A percentile compares a stretch with the other conserved stretches of the same genome.
Evolutionary conservation across 306 rosid species (phyloP).

Genomic region (Cotoneaster glaucophyllus): DNA sequence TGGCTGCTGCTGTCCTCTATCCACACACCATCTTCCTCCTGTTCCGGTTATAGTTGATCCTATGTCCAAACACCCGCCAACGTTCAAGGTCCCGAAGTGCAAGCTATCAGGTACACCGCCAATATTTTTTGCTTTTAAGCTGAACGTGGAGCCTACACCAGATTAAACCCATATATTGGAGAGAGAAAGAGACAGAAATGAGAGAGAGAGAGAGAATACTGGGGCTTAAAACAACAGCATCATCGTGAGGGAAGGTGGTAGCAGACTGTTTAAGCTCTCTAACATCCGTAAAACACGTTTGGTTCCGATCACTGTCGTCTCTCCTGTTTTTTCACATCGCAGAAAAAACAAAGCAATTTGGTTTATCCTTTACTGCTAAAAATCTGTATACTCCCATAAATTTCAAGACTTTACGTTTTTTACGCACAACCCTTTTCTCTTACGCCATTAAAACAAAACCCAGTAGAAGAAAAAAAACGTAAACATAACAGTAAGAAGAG

Average conservation of each 20-base stretch:
- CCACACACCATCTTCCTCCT: constrained; percentile 34
- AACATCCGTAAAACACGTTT: constrained; percentile 52
- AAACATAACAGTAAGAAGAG: neutral
- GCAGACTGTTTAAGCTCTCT: constrained; percentile 64
- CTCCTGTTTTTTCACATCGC: constrained; percentile 48
- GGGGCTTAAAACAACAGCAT: constrained; percentile 77
- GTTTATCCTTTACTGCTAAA: neutral
- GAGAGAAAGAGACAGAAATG: neutral
- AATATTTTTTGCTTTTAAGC: constrained; percentile 46
- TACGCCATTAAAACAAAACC: neutral
- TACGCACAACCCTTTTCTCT: neutral
- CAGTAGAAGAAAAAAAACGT: neutral
- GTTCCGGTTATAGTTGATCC: constrained; percentile 21
- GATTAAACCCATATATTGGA: neutral
- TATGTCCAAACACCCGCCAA: constrained; percentile 35
- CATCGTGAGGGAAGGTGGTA: constrained; percentile 46
- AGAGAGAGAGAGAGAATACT: constrained; percentile 33
- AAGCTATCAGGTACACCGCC: constrained; percentile 41
- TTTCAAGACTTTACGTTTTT: neutral
- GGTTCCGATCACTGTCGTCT: constrained; percentile 38
- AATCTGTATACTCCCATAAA: neutral
- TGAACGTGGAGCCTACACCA: constrained; percentile 49
- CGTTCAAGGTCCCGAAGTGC: constrained; percentile 46
- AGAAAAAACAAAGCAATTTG: constrained; percentile 25
- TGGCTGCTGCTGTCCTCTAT: constrained; percentile 35